Evolutionary conservation across 2,329 filamentous ascomycete genomes (phyloP).

Genomic region (Whalleya microplaca): DNA sequence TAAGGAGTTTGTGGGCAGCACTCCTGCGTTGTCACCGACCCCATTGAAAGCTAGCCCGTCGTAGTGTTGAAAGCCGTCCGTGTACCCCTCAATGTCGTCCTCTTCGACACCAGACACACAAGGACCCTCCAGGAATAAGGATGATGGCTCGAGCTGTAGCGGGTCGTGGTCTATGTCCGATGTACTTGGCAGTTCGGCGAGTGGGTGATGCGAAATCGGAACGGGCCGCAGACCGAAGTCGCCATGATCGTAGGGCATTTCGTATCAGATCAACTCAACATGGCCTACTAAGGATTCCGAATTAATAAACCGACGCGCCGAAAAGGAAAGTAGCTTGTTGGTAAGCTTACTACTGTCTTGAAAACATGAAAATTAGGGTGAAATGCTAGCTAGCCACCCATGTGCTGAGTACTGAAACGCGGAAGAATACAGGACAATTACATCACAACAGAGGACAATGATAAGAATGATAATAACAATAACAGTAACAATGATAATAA

Average conservation of each 20-base stretch:
- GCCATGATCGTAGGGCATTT: slow-evolving; percentile 2
- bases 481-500: too few relatives aligned
- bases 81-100: background rate
- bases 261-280: background rate
- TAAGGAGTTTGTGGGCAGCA: background rate
- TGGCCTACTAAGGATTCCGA: background rate
- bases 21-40: background rate
- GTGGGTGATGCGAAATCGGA: background rate
- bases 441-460: too few relatives aligned
- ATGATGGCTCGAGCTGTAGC: background rate
- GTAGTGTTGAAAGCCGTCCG: background rate
- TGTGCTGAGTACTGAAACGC: too few relatives aligned
- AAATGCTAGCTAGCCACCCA: too few relatives aligned
- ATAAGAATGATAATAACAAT: too few relatives aligned
- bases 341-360: too few relatives aligned
- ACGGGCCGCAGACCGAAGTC: background rate
- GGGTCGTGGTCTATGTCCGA: background rate
- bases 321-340: too few relatives aligned
- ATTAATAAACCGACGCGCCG: too few relatives aligned
- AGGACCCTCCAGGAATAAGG: background rate
- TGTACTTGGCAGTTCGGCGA: background rate
- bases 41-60: background rate
- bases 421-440: too few relatives aligned
- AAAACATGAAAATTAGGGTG: too few relatives aligned
- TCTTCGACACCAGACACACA: slow-evolving; percentile 6